phyloP scores from a whole-genome alignment of 164 flowering plant species.

The Chimonanthus salicifolius region DNA sequence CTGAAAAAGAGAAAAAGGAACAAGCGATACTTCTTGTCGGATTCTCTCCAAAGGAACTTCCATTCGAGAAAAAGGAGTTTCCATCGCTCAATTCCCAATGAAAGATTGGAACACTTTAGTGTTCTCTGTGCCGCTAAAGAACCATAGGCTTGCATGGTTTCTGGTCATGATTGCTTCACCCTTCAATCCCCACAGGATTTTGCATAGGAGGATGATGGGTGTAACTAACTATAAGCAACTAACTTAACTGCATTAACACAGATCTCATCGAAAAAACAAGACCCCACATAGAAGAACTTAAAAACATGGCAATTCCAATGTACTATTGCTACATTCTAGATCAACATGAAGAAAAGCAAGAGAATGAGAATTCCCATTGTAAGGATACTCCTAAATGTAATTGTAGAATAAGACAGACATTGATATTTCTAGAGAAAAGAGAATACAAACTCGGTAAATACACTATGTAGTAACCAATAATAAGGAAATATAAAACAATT shows the following conservation, averaged over 20 bases:
- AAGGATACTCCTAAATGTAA: neutral
- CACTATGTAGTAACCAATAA: too few relatives aligned
- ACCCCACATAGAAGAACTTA: neutral
- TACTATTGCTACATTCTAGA: neutral
- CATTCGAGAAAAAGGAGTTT: slow-evolving; percentile 9
- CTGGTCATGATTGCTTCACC: slow-evolving; percentile 4
- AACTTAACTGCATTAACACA: slow-evolving; percentile 22
- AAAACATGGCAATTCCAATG: slow-evolving; percentile 5
- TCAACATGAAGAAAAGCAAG: slow-evolving; percentile 8
- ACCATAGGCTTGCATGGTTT: slow-evolving; percentile 14
- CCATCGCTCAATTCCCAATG: slow-evolving; percentile 18
- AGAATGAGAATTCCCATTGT: too few relatives aligned
- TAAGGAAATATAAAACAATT: too few relatives aligned
- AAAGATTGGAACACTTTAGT: slow-evolving; percentile 2
- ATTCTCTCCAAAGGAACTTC: slow-evolving; percentile 15
- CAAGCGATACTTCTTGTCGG: slow-evolving; percentile 44
- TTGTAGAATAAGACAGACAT: neutral
- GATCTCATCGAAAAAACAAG: neutral
- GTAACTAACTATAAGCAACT: slow-evolving; percentile 31
- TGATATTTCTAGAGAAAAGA: neutral
- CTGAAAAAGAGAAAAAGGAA: slow-evolving; percentile 24
- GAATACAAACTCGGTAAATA: too few relatives aligned
- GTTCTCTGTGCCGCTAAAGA: slow-evolving; percentile 16
- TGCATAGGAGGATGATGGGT: slow-evolving; percentile 30
- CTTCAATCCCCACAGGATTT: slow-evolving; percentile 15